Base-by-base conservation (phyloP, 768 basidiomycete genomes). In the Calocera viscosa region DNA sequence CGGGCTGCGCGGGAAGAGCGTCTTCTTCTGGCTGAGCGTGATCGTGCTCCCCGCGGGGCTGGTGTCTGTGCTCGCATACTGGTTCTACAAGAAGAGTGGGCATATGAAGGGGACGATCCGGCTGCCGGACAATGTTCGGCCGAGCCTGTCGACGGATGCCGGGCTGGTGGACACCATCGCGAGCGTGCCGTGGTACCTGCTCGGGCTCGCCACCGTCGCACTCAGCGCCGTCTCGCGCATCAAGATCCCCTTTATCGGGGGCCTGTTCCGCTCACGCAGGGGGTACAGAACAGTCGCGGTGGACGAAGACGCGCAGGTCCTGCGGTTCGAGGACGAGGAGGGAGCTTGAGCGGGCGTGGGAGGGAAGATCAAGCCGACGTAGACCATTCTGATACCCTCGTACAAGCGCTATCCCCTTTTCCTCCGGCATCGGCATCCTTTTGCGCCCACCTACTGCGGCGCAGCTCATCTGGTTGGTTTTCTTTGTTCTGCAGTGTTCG, bases 291-390 rank as follows among this genome's bases (percentile, higher is more conserved):
- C 89, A 71, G 75, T 93, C 64, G 84, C 89, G 0, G 82, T 92
- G 65, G 91, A 94, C 73, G 91, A 92, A 75, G 91, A 94, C 75
- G 91, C 91, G 24, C 91, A 90, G 76, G 84, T 93, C 67, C 76
- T 93, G 67, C 81, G 86, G 64, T 93, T 93, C 72, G 89, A 91
- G 71, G 91, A 93, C 70, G 91, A 92, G 68, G 83, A 84, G 43
- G 16, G 35, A 5, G 35, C 43, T 5, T 47, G 24, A 24, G 43
- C 43, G 16, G 43, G 19, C 39, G 39, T 40, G 19, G 39, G 19
- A 40, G 19, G 19, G 19, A 10, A 40, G 11, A 40, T 19, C n/a
- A n/a, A n/a, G n/a, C n/a, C n/a, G n/a, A n/a, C n/a, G 35, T 38
- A 38, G 35, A 38, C 35, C 35, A 38, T 38, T 38, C 35, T 38